Evolutionary conservation across 306 rosid species (phyloP), one percentile per base, ranked within the genome.

Genomic region (Sophora flavescens): DNA sequence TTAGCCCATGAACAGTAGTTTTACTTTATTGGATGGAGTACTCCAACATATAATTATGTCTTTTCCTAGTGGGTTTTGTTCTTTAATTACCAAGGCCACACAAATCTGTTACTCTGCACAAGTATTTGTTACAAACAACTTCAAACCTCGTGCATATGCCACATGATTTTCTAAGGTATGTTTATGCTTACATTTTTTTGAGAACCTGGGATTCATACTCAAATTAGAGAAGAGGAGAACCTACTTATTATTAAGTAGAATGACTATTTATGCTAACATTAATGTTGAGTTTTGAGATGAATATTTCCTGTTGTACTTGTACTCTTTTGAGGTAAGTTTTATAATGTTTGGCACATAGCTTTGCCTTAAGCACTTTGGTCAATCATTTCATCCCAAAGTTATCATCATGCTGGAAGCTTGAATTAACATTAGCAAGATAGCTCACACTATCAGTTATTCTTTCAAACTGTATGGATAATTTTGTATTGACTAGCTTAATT

Each of bases 401-500:
- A 45, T 70, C 32, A 63, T 71, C 33, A 12, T 39, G 33, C 58
- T 61, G 36, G 38, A 74, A 39, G 63, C 42, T 36, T 41, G 36
- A 74, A 36, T 18, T 61, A 28, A 11, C 12, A 70, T 35, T 8
- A 69, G 45, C 33, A 48, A 38, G n/a, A 32, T 33, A 9, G 28
- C 33, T 35, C 15, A 26, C 36, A 1, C 13, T 41, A 41, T 12
- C 57, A 53, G 32, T 33, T 32, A 35, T 70, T 39, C 4, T 56
- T 57, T 7, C 18, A 28, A 56, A 61, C 14, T 30, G 6, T 60
- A 15, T 41, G 57, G n/a, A 42, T 22, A 68, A 57, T 35, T 71
- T 51, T 74, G 54, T 70, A 71, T 70, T 76, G 26, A 81, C 47
- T 82, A 47, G 45, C 83, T 71, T 56, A 42, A 68, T 64, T 51